phyloP scores from a whole-genome alignment of 73 alveolate genomes.

The Effrenium voratum region DNA sequence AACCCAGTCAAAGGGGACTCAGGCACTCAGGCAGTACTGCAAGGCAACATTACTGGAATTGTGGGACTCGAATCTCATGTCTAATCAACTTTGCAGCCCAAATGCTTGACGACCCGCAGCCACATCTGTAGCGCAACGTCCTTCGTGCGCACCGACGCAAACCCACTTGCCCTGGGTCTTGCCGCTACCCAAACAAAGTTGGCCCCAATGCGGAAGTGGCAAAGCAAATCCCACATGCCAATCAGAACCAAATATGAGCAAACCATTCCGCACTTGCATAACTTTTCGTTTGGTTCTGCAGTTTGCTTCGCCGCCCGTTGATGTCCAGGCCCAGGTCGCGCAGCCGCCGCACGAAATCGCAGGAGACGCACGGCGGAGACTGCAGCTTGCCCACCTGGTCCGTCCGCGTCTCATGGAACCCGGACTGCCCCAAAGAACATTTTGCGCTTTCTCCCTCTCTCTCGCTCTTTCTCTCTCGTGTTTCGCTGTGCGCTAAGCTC shows the following conservation, averaged over 20 bases:
- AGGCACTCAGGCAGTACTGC: too few relatives aligned
- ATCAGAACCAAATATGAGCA: too few relatives aligned
- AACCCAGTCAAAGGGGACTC: too few relatives aligned
- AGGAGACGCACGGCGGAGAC: slow-evolving; percentile 40
- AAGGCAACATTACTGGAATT: too few relatives aligned
- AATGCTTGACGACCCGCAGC: slow-evolving; percentile 49
- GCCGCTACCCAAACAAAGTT: neutral
- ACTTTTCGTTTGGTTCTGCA: too few relatives aligned
- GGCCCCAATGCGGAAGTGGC: neutral
- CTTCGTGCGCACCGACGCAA: neutral
- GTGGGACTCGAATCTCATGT: too few relatives aligned
- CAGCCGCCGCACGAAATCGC: slow-evolving; percentile 72
- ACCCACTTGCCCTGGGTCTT: neutral
- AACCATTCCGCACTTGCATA: too few relatives aligned
- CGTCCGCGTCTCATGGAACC: neutral
- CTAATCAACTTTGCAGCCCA: neutral
- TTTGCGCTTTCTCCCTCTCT: neutral
- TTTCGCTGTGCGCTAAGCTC: neutral
- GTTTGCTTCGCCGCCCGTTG: too few relatives aligned
- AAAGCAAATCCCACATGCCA: too few relatives aligned
- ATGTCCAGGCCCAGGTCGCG: slow-evolving; percentile 50
- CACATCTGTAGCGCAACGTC: slow-evolving; percentile 70
- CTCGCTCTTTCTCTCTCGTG: neutral
- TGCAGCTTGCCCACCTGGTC: slow-evolving; percentile 56
- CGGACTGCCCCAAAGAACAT: neutral